Percentiles rank a stretch among this genome's conserved stretches.
Conservation (phyloP, 2,329 filamentous ascomycete species). For the Curvularia sp. region DNA sequence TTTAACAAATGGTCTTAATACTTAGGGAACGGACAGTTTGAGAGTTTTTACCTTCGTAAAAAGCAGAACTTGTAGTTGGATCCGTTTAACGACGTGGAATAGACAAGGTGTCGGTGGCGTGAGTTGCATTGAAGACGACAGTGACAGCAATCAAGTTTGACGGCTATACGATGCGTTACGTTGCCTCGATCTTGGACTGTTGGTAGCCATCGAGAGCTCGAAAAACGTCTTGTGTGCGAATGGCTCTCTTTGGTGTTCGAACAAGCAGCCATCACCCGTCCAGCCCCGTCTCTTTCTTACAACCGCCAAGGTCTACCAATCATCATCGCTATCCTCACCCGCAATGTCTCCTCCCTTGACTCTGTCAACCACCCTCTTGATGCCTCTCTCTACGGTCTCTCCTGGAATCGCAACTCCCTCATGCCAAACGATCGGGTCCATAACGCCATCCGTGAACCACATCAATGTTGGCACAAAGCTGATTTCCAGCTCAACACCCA, state of each 20-base stretch:
- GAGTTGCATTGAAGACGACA: neutral
- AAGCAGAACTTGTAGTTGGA: neutral
- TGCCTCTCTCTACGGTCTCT: slow-evolving; percentile 33
- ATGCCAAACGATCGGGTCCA: slow-evolving; percentile 37
- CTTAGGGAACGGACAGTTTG: neutral
- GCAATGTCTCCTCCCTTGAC: slow-evolving; percentile 38
- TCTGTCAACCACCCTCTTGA: slow-evolving; percentile 35
- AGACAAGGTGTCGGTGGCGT: neutral
- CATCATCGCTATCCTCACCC: slow-evolving; percentile 30
- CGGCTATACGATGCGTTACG: neutral
- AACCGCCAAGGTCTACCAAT: slow-evolving; percentile 18
- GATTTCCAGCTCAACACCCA: slow-evolving; percentile 30
- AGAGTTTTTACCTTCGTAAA: neutral
- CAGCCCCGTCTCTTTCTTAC: neutral
- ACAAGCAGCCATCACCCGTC: neutral
- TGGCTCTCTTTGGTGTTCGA: neutral
- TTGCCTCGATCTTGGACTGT: neutral
- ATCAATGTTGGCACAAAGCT: slow-evolving; percentile 36
- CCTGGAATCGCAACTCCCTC: slow-evolving; percentile 32
- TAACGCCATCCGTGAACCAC: slow-evolving; percentile 34
- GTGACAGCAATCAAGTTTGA: neutral
- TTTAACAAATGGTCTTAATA: neutral
- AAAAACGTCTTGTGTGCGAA: neutral
- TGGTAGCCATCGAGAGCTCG: neutral
- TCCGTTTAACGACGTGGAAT: neutral